Conservation (phyloP, 768 basidiomycete genomes). For the Suillus sp. region DNA sequence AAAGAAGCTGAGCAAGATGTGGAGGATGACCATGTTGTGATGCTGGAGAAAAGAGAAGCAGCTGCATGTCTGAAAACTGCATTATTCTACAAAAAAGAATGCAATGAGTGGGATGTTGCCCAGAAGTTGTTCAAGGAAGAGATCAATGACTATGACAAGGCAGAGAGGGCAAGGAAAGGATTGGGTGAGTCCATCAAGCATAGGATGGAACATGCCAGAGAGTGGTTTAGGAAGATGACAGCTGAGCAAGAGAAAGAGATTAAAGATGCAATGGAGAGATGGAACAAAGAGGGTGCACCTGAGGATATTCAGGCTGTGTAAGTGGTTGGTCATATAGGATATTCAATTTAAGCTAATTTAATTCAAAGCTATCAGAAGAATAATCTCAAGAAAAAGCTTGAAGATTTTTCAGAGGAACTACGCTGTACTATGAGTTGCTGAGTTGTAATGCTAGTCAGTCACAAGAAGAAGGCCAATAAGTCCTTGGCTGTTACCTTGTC, state of each 20-base stretch:
- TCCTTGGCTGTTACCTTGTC: too few relatives aligned
- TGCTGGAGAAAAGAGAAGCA: not conserved
- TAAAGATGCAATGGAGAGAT: not conserved
- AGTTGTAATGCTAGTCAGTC: too few relatives aligned
- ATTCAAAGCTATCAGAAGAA: not conserved
- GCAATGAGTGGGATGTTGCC: not conserved
- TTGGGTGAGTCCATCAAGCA: not conserved
- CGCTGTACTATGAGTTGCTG: too few relatives aligned
- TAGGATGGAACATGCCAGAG: slow-evolving; percentile 4
- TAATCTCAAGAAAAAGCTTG: too few relatives aligned
- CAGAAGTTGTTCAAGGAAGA: not conserved
- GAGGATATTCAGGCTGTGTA: not conserved
- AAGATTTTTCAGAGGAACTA: too few relatives aligned
- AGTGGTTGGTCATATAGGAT: not conserved
- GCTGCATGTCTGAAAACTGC: not conserved
- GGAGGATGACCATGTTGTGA: too few relatives aligned
- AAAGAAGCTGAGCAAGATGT: not conserved
- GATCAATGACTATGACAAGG: not conserved
- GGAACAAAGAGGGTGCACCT: not conserved
- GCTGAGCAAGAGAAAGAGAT: not conserved
- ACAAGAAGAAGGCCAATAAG: too few relatives aligned
- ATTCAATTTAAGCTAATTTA: not conserved
- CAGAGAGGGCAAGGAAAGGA: not conserved
- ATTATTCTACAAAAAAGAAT: not conserved
- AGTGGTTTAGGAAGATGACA: not conserved